Percentiles rank a stretch among this genome's conserved stretches.
These are phyloP conservation scores for Corynespora cassiicola DNA, from an alignment of 2,329 filamentous ascomycete species.

Conservation along the genomic window DNA sequence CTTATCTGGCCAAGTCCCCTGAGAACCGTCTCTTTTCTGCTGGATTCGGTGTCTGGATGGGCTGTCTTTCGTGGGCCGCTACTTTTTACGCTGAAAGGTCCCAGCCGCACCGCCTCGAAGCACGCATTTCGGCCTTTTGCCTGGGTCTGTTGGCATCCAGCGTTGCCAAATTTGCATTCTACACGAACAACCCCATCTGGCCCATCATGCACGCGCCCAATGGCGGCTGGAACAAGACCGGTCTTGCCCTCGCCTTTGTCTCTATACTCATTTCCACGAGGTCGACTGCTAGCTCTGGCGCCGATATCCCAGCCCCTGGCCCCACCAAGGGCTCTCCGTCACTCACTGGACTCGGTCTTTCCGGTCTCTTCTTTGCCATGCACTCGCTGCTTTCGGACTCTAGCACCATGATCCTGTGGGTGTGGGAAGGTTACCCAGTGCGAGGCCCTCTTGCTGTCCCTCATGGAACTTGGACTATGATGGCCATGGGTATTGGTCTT, in stretches of 20 bases:
- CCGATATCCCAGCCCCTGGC: constrained; percentile 57
- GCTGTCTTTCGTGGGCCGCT: constrained; percentile 83
- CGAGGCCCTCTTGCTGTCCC: constrained; percentile 85
- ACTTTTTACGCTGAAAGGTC: constrained; percentile 80
- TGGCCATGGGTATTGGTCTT: constrained; percentile 84
- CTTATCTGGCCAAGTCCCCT: constrained; percentile 77
- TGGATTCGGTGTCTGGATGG: constrained; percentile 79
- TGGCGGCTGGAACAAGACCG: constrained; percentile 90
- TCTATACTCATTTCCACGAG: constrained; percentile 79
- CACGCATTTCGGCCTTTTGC: constrained; percentile 79
- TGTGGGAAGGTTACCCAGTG: constrained; percentile 95
- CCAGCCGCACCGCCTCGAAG: constrained; percentile 78
- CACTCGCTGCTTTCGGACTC: constrained; percentile 95
- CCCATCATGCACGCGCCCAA: constrained; percentile 89
- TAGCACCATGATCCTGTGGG: constrained; percentile 98
- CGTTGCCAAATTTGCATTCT: constrained; percentile 89
- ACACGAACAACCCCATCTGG: constrained; percentile 97
- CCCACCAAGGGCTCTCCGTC: constrained; percentile 71
- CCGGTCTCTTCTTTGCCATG: constrained; percentile 84
- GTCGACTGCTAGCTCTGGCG: constrained; percentile 56
- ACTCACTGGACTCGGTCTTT: constrained; percentile 78
- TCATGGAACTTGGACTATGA: constrained; percentile 87
- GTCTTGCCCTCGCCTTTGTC: constrained; percentile 75
- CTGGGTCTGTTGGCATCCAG: constrained; percentile 85
- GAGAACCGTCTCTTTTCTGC: constrained; percentile 79